Conservation (phyloP, 768 basidiomycete genomes). For the Plicaturopsis crispa region DNA sequence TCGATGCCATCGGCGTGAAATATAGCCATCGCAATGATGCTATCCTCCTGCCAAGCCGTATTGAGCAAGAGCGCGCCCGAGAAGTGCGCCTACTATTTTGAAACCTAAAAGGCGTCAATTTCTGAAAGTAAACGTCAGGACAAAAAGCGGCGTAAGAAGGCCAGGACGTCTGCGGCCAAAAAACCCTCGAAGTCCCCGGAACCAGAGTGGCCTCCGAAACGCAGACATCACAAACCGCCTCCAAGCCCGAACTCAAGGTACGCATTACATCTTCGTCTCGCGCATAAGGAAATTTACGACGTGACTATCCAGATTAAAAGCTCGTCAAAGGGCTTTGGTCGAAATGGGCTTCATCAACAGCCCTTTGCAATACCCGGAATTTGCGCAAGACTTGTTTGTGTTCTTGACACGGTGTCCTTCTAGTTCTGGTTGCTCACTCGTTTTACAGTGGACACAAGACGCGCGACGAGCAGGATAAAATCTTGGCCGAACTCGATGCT, state of each 20-base stretch:
- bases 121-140: conserved; percentile 2
- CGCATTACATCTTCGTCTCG: neutral
- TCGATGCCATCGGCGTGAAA: conserved; percentile 53
- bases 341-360: conserved; percentile 51
- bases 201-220: conserved; percentile 56
- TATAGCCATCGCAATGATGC: conserved; percentile 76
- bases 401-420: neutral
- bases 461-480: conserved; percentile 31
- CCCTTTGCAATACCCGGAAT: conserved; percentile 42
- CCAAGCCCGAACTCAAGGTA: conserved; percentile 46
- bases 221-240: conserved; percentile 46
- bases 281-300: conserved; percentile 2
- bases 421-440: neutral
- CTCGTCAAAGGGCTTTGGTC: conserved; percentile 54
- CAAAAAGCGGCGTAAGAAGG: conserved; percentile 13
- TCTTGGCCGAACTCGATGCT: conserved; percentile 34
- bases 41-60: conserved; percentile 55
- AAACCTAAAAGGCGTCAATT: neutral
- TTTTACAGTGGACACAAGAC: conserved; percentile 29
- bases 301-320: conserved; percentile 32
- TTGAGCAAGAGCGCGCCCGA: conserved; percentile 58
- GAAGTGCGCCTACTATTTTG: conserved; percentile 16
- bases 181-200: conserved; percentile 26
- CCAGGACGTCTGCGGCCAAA: conserved; percentile 8
- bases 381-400: conserved; percentile 63